Base-by-base conservation (phyloP, 2,329 filamentous ascomycete genomes). In the Neopestalotiopsis sp. region DNA sequence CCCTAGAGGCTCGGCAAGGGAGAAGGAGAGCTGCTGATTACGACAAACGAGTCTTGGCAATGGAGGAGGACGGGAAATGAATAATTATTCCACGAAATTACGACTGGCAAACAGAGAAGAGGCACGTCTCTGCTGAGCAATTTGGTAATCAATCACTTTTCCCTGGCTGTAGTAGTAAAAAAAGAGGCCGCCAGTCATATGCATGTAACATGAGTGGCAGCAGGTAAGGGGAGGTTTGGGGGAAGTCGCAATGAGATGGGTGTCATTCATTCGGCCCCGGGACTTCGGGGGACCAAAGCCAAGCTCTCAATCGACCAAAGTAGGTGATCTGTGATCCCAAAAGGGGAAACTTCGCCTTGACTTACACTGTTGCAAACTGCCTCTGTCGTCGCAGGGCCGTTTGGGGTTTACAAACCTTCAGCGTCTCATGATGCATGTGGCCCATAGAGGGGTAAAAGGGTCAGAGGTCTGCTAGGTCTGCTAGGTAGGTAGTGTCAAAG, bases 351-450 rank as follows among this genome's bases (percentile, higher is more conserved):
- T 52, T 52, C 30, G 59, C 32, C 59, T 62, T 62, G 59, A 34
- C 32, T 62, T 62, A 62, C 59, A 17, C 28, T 62, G 32, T 34
- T 20, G 30, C 30, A 34, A 40, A 20, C 34, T 14, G 45, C 45
- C n/a, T 32, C 34, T 20, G 13, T 62, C 34, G 59, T 40, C 32
- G 59, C 30, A 40, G 28, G 24, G 34, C 59, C 24, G 59, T 38
- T 38, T 38, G 34, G 34, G 14, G 34, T 42, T 67, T 34, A 32
- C 65, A 67, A 67, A 67, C 65, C 65, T 59, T 67, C 57, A 42
- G 65, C 24, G 65, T 67, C 65, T 67, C 67, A 68, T 40, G 40
- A 68, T 24, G 24, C 3, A 28, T 49, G 13, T 49, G 45, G 17
- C n/a, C 45, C 6, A 20, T 59, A 42, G 45, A 45, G 32, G 45